Base-by-base conservation (phyloP, 352 stramenopile genomes). In the Globisporangium rhizosaccharum region DNA sequence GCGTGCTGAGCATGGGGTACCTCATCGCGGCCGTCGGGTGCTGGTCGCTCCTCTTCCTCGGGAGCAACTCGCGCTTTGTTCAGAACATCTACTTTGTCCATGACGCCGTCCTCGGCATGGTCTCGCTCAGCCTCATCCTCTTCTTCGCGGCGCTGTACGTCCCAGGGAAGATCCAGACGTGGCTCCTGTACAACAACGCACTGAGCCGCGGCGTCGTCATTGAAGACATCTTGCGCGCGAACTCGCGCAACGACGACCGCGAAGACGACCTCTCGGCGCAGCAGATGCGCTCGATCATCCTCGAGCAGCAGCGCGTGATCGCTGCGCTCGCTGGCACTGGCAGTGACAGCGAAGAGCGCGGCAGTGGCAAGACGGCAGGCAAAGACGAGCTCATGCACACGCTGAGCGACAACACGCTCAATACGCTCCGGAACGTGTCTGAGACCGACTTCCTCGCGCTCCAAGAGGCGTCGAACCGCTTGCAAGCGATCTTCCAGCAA, bases 181-280 rank as follows among this genome's bases (percentile, higher is more conserved):
- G 94, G 94, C 73, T 99, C 51, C 76, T 99, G 2, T 99, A 98
- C 76, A 97, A 98, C 76, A 98, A 99, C 67, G 96, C 96, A 20
- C 68, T 99, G 33, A 98, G 90, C 23, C 82, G 88, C 48, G 96
- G 97, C 64, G 95, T 99, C 17, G 96, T 98, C 37, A 97, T 99
- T 28, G 96, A 97, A 61, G 96, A 99, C 70, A 98, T 99, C 62
- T 69, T 99, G 28, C 76, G 81, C 53, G 65, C 81, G 41, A 90
- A 85, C 69, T 87, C 79, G 39, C 70, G 74, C 57, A 73, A 74
- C 42, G 75, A 90, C 53, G 81, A 90, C 51, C 72, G 71, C 36
- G 79, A 90, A 33, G 81, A 90, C 46, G 81, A 90, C 30, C 53
- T 90, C 41, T 87, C 79, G 42, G 58, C 85, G 30, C 75, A 86